Base-by-base conservation (phyloP, 345 rosid species). In the Erysimum cheiranthoides region DNA sequence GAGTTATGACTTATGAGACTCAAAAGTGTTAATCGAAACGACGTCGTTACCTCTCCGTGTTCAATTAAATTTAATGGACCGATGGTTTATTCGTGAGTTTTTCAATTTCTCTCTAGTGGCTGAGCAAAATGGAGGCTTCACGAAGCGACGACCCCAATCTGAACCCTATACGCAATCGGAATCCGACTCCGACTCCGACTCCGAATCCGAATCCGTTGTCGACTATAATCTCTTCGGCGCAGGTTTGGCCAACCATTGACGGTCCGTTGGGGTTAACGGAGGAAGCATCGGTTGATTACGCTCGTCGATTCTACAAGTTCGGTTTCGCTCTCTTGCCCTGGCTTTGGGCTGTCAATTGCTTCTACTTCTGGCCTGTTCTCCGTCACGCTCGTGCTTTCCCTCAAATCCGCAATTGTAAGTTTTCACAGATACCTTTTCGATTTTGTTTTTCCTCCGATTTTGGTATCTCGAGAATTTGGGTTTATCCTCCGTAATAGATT, bases 341-440 rank as follows among this genome's bases (percentile, higher is more conserved):
- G 88, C 97, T 96, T 43, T 93, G 98, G 98, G 97, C 94, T 12
- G 86, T 96, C 74, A 89, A 89, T 80, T 96, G 96, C 89, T 93
- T 96, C 91, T 93, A 93, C 85, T 93, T 93, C 92, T 96, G 97
- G 98, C 99, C 98, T 1, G 98, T 87, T 70, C 99, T 89, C 75
- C 88, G 91, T 63, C 86, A 96, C 81, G 71, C 86, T 42, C 88
- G 92, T n/a, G 85, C 86, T 50, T 95, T 95, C 84, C 98, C 98
- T 39, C 85, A 79, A 70, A 81, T 86, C 74, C 96, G 97, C 61
- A 88, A 78, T 49, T 88, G 97, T 90, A 84, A 74, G 78, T 42
- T 35, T n/a, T 25, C 59, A 32, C 8, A 40, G 4, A 30, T 57
- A 36, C 49, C n/a, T 63, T 67, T 46, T 25, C 31, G 40, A 66